Conservation (phyloP, 2,329 filamentous ascomycete species). For the Penicillium freii region DNA sequence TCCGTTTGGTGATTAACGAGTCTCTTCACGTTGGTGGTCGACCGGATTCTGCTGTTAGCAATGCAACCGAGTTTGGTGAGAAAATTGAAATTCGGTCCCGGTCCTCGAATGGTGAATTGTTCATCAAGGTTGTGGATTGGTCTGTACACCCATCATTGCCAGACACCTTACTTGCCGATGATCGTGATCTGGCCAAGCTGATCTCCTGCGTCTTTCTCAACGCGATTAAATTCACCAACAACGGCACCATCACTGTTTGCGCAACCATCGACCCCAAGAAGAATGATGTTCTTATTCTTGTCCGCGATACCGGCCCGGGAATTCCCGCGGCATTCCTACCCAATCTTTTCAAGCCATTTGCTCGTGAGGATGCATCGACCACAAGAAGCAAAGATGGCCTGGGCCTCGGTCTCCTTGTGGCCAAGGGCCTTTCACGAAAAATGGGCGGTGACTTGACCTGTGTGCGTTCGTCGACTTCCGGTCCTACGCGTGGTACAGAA, state of each 20-base stretch:
- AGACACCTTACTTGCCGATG: constrained; percentile 53
- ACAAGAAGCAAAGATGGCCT: constrained; percentile 67
- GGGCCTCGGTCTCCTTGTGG: constrained; percentile 68
- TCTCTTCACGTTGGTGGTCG: constrained; percentile 49
- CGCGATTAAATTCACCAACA: constrained; percentile 69
- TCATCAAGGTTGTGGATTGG: constrained; percentile 48
- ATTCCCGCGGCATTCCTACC: constrained; percentile 66
- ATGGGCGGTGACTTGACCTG: constrained; percentile 67
- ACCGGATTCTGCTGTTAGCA: constrained; percentile 48
- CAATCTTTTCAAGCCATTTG: constrained; percentile 68
- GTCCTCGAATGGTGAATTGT: constrained; percentile 46
- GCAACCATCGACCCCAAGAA: constrained; percentile 53
- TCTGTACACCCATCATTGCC: constrained; percentile 48
- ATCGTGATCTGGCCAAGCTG: constrained; percentile 62
- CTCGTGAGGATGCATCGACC: constrained; percentile 65
- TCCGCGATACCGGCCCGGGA: constrained; percentile 66
- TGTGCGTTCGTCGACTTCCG: constrained; percentile 61
- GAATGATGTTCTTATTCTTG: constrained; percentile 59
- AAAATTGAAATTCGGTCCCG: constrained; percentile 46
- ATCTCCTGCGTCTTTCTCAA: constrained; percentile 65
- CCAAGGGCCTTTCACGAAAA: constrained; percentile 67
- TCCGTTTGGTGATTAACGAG: constrained; percentile 49
- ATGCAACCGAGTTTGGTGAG: constrained; percentile 46
- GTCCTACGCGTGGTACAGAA: constrained; percentile 61
- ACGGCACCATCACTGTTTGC: constrained; percentile 58